Conservation (phyloP, 2,329 filamentous ascomycete species). For the Colletotrichum sp. region DNA sequence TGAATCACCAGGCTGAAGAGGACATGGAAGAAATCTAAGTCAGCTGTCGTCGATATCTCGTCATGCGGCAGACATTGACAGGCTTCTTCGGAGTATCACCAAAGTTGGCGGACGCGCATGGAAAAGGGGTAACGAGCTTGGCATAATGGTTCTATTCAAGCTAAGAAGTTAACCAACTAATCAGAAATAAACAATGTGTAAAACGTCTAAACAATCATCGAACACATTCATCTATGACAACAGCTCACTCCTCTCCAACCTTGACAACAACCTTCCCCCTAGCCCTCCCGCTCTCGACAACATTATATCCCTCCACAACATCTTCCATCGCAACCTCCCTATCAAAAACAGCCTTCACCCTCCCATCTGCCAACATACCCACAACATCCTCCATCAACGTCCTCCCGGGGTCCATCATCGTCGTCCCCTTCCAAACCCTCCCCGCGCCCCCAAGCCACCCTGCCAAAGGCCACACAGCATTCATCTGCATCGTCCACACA, state of each 20-base stretch:
- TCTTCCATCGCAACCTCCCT: constrained; percentile 41
- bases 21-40: too few relatives aligned
- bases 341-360: constrained; percentile 39
- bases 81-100: not conserved
- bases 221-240: not conserved
- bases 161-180: not conserved
- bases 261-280: constrained; percentile 43
- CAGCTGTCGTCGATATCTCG: too few relatives aligned
- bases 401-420: constrained; percentile 37
- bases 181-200: not conserved
- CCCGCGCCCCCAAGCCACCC: constrained; percentile 41
- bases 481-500: constrained; percentile 39
- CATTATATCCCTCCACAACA: constrained; percentile 38
- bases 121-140: not conserved
- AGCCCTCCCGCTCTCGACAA: constrained; percentile 35
- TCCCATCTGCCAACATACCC: constrained; percentile 35
- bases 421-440: constrained; percentile 36
- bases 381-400: constrained; percentile 36
- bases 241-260: constrained; percentile 24
- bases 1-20: too few relatives aligned
- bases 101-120: not conserved
- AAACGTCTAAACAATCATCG: not conserved
- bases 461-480: constrained; percentile 40
- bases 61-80: not conserved
- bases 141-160: not conserved